phyloP scores from a whole-genome alignment of 306 rosid species.

The Castanospermum australe region DNA sequence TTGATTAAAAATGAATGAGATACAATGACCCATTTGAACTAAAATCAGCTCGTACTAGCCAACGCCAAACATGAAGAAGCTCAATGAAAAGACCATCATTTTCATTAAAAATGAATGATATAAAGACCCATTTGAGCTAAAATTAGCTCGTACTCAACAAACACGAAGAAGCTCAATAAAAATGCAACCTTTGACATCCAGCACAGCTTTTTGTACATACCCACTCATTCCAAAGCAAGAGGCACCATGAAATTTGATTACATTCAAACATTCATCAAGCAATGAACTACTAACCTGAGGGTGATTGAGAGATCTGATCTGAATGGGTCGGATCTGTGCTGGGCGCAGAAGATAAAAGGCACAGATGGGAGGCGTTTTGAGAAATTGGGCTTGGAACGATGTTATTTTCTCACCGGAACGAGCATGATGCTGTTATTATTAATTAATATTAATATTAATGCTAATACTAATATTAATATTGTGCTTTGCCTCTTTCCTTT shows the following conservation, averaged over 20 bases:
- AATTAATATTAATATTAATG: no score
- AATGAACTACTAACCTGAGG: conserved; percentile 40
- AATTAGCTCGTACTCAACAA: neutral
- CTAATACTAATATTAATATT: no score
- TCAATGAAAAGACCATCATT: neutral
- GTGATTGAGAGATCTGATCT: neutral
- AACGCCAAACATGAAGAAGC: conserved; percentile 9
- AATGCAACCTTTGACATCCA: conserved; percentile 17
- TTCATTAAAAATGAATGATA: neutral
- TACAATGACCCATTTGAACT: neutral
- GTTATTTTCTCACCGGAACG: neutral
- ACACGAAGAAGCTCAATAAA: conserved; percentile 16
- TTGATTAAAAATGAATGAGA: neutral
- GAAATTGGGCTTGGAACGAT: neutral
- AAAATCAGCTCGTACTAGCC: conserved; percentile 4
- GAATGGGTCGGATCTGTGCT: conserved; percentile 32
- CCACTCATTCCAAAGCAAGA: neutral
- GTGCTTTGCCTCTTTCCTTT: no score
- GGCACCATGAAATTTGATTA: neutral
- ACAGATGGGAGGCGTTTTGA: conserved; percentile 4
- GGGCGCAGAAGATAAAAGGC: no score
- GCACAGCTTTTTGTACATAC: neutral
- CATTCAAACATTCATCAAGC: neutral
- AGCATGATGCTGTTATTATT: neutral
- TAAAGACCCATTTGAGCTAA: conserved; percentile 7